A percentile compares a stretch with the other conserved stretches of the same genome.
phyloP scores from a whole-genome alignment of 2,329 filamentous ascomycete genomes.

The Parasarocladium wereldwijsianum region DNA sequence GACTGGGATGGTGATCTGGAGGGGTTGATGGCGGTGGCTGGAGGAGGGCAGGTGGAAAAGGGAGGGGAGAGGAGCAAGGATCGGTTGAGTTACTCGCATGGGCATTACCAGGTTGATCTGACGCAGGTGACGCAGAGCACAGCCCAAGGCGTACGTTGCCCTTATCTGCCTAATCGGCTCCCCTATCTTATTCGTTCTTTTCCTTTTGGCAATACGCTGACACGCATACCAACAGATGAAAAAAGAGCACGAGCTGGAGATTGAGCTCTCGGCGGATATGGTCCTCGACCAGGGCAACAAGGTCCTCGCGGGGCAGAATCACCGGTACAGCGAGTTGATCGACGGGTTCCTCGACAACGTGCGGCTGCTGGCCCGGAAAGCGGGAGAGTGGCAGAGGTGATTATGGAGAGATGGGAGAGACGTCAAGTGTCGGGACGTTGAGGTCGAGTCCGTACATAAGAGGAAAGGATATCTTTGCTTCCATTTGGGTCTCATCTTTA shows the following conservation, averaged over 20 bases:
- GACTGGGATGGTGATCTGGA: conserved; percentile 57
- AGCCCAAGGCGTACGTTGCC: conserved; percentile 16
- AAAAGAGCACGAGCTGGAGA: conserved; percentile 69
- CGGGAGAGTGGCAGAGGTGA: conserved; percentile 6
- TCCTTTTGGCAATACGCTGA: no score
- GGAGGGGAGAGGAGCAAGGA: conserved; percentile 66
- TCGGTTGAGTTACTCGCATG: conserved; percentile 77
- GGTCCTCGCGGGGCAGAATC: conserved; percentile 33
- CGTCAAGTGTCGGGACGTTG: no score
- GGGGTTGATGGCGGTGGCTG: conserved; percentile 30
- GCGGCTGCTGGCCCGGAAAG: conserved; percentile 37
- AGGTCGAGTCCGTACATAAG: no score
- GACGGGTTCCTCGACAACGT: conserved; percentile 65
- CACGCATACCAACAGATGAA: no score
- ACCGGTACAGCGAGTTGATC: conserved; percentile 52
- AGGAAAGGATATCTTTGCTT: no score
- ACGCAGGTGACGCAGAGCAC: conserved; percentile 61
- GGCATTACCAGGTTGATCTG: conserved; percentile 78
- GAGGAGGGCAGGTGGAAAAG: conserved; percentile 20
- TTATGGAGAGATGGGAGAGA: no score
- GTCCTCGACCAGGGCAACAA: conserved; percentile 51
- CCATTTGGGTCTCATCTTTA: no score
- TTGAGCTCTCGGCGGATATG: conserved; percentile 53
- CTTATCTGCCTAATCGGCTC: neutral
- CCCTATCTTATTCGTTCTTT: no score